Base-by-base conservation (phyloP, 306 rosid genomes). In the Carpinus fangiana region DNA sequence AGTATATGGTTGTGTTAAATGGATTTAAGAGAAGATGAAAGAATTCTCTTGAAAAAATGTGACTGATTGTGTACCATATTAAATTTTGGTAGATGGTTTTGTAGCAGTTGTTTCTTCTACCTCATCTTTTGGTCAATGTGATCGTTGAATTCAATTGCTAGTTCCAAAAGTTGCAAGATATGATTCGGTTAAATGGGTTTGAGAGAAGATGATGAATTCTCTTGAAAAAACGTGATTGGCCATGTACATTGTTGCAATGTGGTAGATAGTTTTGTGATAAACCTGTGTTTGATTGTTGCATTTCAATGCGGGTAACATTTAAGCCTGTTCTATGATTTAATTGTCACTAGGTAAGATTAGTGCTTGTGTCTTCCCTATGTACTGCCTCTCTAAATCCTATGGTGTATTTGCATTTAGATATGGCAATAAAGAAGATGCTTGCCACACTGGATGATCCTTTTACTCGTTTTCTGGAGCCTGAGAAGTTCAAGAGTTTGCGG, bases 391-490 rank as follows among this genome's bases (percentile, higher is more conserved):
- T 18, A 59, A 78, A 66, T 82, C 73, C 59, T 79, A 71, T 78
- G 75, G 70, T 48, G 38, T 80, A 26, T 83, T 68, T 84, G 23
- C 73, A 46, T 76, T 79, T 86, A 93, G 98, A 95, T 91, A 61
- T 8, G 77, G 98, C 97, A 20, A 95, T 95, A 84, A 93, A 84
- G 91, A 95, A 93, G 86, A 95, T 95, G 99, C 91, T 95, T 81
- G 96, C 93, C 66, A 95, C 99, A 80, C 79, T 95, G 83, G 90
- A 87, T 73, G 99, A 95, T 76, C 99, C 97, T 59, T 95, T 95
- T 84, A 95, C 96, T 66, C 90, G 98, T 74, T 91, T 95, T 89
- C 79, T 95, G 75, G 99, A 95, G 87, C 98, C 98, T 34, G 99
- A 91, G 53, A 92, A 88, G 86, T 88, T 95, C 68, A 95, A 85